Evolutionary conservation across 2,329 filamentous ascomycete species (phyloP), one percentile per base, ranked within the genome.

Genomic region (Botrytis elliptica): DNA sequence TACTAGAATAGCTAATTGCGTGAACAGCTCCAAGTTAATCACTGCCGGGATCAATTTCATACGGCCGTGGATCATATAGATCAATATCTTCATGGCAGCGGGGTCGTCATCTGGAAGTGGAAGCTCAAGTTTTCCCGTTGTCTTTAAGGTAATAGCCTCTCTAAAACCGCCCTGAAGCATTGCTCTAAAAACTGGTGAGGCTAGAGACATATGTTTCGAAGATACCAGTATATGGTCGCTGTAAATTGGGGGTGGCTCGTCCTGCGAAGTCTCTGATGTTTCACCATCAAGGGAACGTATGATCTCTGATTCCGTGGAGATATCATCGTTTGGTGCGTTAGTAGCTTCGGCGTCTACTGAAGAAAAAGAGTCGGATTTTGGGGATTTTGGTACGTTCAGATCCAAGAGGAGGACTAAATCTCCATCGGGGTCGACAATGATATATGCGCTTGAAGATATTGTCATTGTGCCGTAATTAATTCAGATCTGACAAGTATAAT

Each of bases 171-270:
- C 62, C 16, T 72, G n/a, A 9, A 72, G 25, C 70, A 72, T 66
- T 10, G 62, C 70, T 14, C 60, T 67, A 3, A 72, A 72, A 9
- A 57, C 38, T 12, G 46, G 63, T 22, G 70, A 72, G 5, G 62
- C 70, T 12, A 72, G 20, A 36, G 22, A 33, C 70, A 72, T 65
- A 36, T 72, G 70, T 29, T 67, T 67, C 4, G 62, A 72, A 18
- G 70, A 72, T n/a, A 66, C 46, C 4, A 72, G 29, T 29, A 68
- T 40, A 2, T 5, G 22, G 22, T 38, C 42, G 5, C 20, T 52
- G 1, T 55, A 38, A 1, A 55, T 25, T 1, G 18, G 46, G 10
- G 8, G 12, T 7, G 44, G 36, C 1, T 55, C 18, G n/a, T 38
- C 3, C 33, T 12, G 38, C 38, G 9, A 40, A 12, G 38, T 40